Percentiles rank a stretch among this genome's conserved stretches.
These are phyloP conservation scores for Didymella lethalis DNA, from an alignment of 2,329 filamentous ascomycete genomes.

Conservation along the genomic window DNA sequence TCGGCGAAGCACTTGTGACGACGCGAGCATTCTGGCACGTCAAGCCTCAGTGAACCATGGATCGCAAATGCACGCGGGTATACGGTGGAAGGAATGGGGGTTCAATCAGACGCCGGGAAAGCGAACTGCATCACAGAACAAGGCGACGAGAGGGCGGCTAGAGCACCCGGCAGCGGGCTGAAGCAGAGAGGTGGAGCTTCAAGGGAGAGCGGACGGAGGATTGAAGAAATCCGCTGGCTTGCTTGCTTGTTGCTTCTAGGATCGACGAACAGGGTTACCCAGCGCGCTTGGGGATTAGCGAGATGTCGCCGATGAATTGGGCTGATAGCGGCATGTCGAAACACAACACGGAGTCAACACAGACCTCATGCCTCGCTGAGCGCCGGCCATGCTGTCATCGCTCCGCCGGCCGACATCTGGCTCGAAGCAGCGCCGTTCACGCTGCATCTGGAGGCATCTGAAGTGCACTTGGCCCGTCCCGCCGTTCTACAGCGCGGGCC, in stretches of 20 bases:
- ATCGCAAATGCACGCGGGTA: constrained; percentile 30
- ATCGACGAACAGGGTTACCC: constrained; percentile 45
- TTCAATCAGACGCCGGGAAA: constrained; percentile 30
- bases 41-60: constrained; percentile 39
- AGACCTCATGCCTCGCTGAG: constrained; percentile 39
- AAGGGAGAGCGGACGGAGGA: constrained; percentile 41
- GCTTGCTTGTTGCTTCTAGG: constrained; percentile 40
- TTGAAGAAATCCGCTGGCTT: constrained; percentile 43
- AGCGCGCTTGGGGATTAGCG: constrained; percentile 41
- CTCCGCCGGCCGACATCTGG: constrained; percentile 19
- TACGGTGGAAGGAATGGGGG: constrained; percentile 29
- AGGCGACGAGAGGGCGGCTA: constrained; percentile 31
- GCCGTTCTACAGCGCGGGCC: constrained; percentile 24
- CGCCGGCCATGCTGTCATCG: constrained; percentile 34
- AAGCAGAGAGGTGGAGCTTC: constrained; percentile 41
- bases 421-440: constrained; percentile 13
- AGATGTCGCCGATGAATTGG: constrained; percentile 44
- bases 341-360: constrained; percentile 42
- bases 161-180: constrained; percentile 39
- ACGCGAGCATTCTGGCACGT: constrained; percentile 54
- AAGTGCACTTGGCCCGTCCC: constrained; percentile 11
- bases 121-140: constrained; percentile 35
- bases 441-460: constrained; percentile 12
- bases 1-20: constrained; percentile 49
- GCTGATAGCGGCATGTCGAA: constrained; percentile 43